Percentiles rank a stretch among this genome's conserved stretches.
phyloP scores from a whole-genome alignment of 2,329 filamentous ascomycete species.

The Fusarium tricinctum region DNA sequence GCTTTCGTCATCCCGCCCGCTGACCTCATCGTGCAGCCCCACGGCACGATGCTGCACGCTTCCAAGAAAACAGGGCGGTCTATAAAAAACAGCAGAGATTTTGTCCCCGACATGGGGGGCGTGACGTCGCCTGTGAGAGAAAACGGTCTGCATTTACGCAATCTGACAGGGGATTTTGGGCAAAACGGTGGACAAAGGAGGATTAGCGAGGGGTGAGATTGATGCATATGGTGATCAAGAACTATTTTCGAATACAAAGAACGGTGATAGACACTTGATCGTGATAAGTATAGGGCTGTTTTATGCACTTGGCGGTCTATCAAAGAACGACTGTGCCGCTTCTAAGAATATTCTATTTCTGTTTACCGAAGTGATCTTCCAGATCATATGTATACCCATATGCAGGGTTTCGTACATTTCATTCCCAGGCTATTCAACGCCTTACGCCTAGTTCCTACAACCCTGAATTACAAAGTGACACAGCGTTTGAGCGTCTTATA shows the following conservation, averaged over 20 bases:
- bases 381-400: neutral
- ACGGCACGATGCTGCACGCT: constrained; percentile 14
- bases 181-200: constrained; percentile 24
- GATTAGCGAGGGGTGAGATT: constrained; percentile 23
- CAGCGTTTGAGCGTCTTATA: constrained; percentile 14
- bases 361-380: constrained; percentile 9
- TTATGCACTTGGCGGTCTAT: constrained; percentile 20
- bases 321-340: constrained; percentile 14
- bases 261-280: constrained; percentile 17
- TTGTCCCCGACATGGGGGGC: constrained; percentile 9
- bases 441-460: constrained; percentile 39
- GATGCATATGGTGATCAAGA: constrained; percentile 20
- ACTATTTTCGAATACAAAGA: neutral
- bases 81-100: constrained; percentile 34
- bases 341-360: constrained; percentile 39
- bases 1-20: constrained; percentile 48
- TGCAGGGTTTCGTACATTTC: constrained; percentile 6
- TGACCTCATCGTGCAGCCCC: constrained; percentile 52
- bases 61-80: constrained; percentile 39
- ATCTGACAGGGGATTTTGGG: constrained; percentile 16
- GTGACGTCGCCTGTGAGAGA: constrained; percentile 20
- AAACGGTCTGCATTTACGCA: constrained; percentile 13
- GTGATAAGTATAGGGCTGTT: constrained; percentile 9
- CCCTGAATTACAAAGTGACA: constrained; percentile 24
- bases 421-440: constrained; percentile 35